Evolutionary conservation across 345 rosid genomes (phyloP).

Genomic region (Populus pruinosa): DNA sequence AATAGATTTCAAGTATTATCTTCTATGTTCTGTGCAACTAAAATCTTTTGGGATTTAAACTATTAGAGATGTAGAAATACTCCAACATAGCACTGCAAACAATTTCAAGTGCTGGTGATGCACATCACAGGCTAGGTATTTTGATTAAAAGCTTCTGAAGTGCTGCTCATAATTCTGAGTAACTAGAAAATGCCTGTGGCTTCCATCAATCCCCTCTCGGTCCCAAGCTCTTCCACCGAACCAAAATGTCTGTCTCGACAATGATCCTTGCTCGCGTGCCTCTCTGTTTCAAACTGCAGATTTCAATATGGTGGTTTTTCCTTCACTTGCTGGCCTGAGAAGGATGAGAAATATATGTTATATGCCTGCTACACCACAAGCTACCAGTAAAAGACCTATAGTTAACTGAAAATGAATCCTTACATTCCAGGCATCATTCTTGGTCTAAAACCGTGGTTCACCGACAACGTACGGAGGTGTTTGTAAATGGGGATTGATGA

Average conservation of each 20-base stretch:
- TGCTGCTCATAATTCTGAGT: neutral
- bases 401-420: constrained; percentile 2
- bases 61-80: neutral
- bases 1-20: neutral
- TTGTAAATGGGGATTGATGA: constrained; percentile 26
- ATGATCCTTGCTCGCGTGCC: neutral
- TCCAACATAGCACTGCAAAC: neutral
- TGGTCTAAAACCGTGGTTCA: constrained; percentile 11
- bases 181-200: neutral
- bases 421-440: constrained; percentile 28
- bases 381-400: neutral
- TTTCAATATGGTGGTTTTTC: neutral
- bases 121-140: neutral
- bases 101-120: neutral
- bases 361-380: neutral
- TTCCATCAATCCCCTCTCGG: neutral
- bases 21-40: neutral
- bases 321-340: constrained; percentile 7
- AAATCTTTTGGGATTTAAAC: neutral
- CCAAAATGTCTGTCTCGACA: neutral
- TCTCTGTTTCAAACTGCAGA: neutral
- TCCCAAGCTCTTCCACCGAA: neutral
- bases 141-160: neutral
- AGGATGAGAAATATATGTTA: neutral
- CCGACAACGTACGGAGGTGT: constrained; percentile 17